Base-by-base conservation (phyloP, 371 early-diverging fungal genomes). In the Fennellomyces sp. region DNA sequence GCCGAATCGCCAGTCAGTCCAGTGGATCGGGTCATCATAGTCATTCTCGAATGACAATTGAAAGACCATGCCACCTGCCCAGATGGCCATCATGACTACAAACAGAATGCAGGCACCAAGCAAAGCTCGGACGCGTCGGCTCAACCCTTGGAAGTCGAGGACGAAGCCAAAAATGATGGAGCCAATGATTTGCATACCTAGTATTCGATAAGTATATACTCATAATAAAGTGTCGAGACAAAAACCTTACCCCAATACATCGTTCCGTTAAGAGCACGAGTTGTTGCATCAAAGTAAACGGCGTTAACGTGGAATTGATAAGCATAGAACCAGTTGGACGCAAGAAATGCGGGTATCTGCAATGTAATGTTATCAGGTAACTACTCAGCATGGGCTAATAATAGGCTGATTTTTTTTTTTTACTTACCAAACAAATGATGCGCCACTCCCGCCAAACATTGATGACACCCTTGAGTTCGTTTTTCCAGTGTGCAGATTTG, bases 211-310 rank as follows among this genome's bases (percentile, higher is more conserved):
- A n/a, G n/a, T n/a, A n/a, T n/a, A n/a, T n/a, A n/a, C n/a, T n/a
- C n/a, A n/a, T n/a, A n/a, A n/a, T n/a, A n/a, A n/a, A n/a, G n/a
- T n/a, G n/a, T n/a, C n/a, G n/a, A n/a, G n/a, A n/a, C n/a, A n/a
- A n/a, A n/a, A n/a, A n/a, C n/a, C n/a, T n/a, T n/a, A n/a, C 70
- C 72, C 91, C 91, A 91, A 68, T 91, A 91, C 56, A 85, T 74
- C 21, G 81, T 72, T 50, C 85, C 84, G 69, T 91, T 91, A 61
- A 91, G 76, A 1, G 75, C 75, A 42, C 90, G 77, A 6, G 89
- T 81, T 26, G 86, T 81, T 33, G 78, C 58, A 42, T 79, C 76
- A 62, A 90, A 90, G 58, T 81, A 81, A 39, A 75, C 54, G 7
- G 72, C 76, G 27, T 76, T 76, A 11, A 76, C 47, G 45, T 69